Evolutionary conservation across 2,329 filamentous ascomycete genomes (phyloP).

Genomic region (Botrytis paeoniae): DNA sequence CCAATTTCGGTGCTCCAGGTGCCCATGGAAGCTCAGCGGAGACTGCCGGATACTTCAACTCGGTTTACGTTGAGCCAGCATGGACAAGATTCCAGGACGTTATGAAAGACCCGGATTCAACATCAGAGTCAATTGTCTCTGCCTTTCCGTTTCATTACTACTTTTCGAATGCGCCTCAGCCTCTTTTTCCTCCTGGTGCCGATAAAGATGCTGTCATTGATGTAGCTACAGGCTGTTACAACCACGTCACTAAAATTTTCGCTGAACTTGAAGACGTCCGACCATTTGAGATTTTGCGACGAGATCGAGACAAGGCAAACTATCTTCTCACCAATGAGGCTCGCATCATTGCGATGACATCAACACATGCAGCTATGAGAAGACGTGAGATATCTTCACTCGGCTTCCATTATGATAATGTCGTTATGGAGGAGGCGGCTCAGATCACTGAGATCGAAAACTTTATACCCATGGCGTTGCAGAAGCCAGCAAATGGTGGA

Average conservation of each 20-base stretch:
- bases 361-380: constrained; percentile 94
- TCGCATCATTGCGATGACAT: constrained; percentile 98
- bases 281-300: constrained; percentile 89
- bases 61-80: constrained; percentile 81
- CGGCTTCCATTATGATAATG: constrained; percentile 97
- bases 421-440: constrained; percentile 97
- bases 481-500: constrained; percentile 71
- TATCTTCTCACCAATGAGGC: constrained; percentile 94
- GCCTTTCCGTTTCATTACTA: constrained; percentile 86
- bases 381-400: constrained; percentile 83
- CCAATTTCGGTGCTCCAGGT: constrained; percentile 80
- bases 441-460: constrained; percentile 98
- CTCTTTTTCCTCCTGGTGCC: constrained; percentile 68
- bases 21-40: constrained; percentile 96
- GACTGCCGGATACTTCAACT: constrained; percentile 94
- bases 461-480: constrained; percentile 91
- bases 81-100: constrained; percentile 82
- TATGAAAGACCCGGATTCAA: constrained; percentile 54
- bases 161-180: constrained; percentile 83
- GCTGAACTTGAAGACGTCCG: constrained; percentile 87
- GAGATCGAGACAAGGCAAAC: constrained; percentile 88
- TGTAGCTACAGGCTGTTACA: constrained; percentile 78
- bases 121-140: constrained; percentile 60
- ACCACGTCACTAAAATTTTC: constrained; percentile 87
- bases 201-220: constrained; percentile 69